Conservation (phyloP, 2,329 filamentous ascomycete genomes). For the Stagonosporopsis cucurbitacearum region DNA sequence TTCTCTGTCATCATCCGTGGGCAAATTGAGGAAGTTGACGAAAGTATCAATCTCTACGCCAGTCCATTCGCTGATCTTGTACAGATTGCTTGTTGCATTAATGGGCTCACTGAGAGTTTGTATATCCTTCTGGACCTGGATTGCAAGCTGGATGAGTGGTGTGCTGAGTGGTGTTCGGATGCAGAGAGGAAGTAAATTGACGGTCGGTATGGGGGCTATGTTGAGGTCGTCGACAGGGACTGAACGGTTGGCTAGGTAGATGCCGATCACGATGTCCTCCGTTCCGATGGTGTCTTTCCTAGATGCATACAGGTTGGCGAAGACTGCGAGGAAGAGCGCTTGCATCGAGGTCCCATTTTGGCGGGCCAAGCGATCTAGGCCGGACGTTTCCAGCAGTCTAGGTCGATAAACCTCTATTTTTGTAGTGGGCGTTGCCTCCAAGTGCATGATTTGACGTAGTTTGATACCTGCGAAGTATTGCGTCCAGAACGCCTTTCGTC, state of each 20-base stretch:
- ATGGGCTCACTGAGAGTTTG: constrained; percentile 63
- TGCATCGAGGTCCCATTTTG: constrained; percentile 69
- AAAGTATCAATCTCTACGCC: constrained; percentile 73
- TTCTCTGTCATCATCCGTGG: constrained; percentile 40
- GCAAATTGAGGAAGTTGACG: constrained; percentile 78
- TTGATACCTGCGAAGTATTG: constrained; percentile 50
- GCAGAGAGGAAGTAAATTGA: constrained; percentile 78
- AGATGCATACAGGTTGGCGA: constrained; percentile 61
- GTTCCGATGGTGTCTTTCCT: constrained; percentile 27
- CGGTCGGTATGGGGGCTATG: constrained; percentile 68
- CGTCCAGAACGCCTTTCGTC: constrained; percentile 58
- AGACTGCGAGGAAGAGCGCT: constrained; percentile 75
- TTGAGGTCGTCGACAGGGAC: constrained; percentile 59
- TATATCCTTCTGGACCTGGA: constrained; percentile 71
- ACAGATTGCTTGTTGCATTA: constrained; percentile 67
- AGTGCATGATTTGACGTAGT: constrained; percentile 22
- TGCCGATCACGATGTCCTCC: constrained; percentile 68
- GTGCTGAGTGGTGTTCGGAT: constrained; percentile 52
- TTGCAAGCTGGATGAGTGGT: constrained; percentile 60
- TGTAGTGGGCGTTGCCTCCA: constrained; percentile 34
- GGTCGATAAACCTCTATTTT: constrained; percentile 58
- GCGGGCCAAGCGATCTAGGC: constrained; percentile 54
- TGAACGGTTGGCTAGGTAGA: constrained; percentile 83
- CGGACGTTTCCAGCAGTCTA: constrained; percentile 51
- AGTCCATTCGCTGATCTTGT: constrained; percentile 78